These are phyloP conservation scores for Carex cristatella DNA, from an alignment of 176 grass and related monocot species.

Conservation along the genomic window DNA sequence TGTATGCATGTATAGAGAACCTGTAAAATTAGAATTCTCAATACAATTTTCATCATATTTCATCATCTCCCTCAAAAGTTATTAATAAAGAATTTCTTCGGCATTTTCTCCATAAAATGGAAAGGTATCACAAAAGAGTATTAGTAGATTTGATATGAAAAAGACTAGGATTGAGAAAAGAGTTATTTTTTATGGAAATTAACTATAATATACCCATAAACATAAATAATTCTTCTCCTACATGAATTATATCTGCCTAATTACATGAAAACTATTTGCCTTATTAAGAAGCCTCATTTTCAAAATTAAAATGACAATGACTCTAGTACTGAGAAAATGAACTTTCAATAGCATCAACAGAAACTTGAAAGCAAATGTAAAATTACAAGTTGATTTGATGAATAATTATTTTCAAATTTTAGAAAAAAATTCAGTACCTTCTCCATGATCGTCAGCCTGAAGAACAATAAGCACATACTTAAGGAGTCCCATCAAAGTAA, in stretches of 20 bases:
- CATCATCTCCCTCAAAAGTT: too few relatives aligned
- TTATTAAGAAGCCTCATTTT: not conserved
- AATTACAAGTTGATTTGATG: not conserved
- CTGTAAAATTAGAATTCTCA: too few relatives aligned
- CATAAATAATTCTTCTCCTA: not conserved
- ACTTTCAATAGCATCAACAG: not conserved
- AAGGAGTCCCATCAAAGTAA: slow-evolving; percentile 57
- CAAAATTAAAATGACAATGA: not conserved
- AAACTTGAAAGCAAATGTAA: not conserved
- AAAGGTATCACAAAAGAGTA: not conserved
- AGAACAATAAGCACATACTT: slow-evolving; percentile 66
- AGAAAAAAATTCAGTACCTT: slow-evolving; percentile 30
- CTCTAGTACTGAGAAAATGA: not conserved
- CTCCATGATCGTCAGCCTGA: slow-evolving; percentile 62
- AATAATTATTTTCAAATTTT: not conserved
- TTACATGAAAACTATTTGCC: not conserved
- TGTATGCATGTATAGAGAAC: too few relatives aligned
- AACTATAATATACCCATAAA: not conserved
- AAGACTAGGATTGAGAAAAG: not conserved
- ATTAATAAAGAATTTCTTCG: not conserved
- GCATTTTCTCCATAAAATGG: not conserved
- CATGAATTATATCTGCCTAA: not conserved
- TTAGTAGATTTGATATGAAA: not conserved
- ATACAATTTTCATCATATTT: too few relatives aligned
- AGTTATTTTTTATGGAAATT: not conserved